Percentiles rank a stretch among this genome's conserved stretches.
Conservation (phyloP, 129 eudicot genomes). For the Pittosporum tobira region DNA sequence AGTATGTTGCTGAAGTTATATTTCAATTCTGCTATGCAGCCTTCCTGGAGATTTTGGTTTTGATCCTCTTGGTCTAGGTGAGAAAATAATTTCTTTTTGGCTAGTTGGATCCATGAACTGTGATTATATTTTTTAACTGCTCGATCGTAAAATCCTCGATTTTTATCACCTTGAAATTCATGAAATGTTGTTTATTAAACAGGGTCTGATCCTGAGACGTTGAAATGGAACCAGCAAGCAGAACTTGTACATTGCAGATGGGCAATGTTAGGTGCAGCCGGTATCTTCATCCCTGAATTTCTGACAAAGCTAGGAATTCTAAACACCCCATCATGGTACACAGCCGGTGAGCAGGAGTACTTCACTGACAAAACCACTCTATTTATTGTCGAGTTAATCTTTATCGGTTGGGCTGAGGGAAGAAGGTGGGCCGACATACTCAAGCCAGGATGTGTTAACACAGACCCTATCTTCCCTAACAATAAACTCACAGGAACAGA, state of each 20-base stretch:
- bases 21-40: conserved; percentile 35
- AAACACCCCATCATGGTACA: conserved; percentile 99
- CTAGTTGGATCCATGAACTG: neutral
- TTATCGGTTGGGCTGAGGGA: conserved; percentile 99
- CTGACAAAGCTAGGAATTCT: conserved; percentile 91
- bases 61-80: conserved; percentile 96
- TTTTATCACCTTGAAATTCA: neutral
- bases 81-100: neutral
- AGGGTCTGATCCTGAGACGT: conserved; percentile 96
- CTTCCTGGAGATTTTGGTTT: conserved; percentile 97
- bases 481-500: conserved; percentile 98
- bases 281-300: conserved; percentile 96
- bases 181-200: conserved; percentile 9
- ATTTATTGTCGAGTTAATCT: conserved; percentile 66
- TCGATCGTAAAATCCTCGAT: neutral
- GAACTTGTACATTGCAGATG: conserved; percentile 96
- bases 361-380: conserved; percentile 90
- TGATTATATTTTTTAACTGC: neutral
- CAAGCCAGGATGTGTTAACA: conserved; percentile 92
- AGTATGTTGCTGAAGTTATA: conserved; percentile 1
- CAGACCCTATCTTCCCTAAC: conserved; percentile 99
- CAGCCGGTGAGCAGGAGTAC: conserved; percentile 76
- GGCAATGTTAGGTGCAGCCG: conserved; percentile 99
- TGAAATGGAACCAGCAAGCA: conserved; percentile 83
- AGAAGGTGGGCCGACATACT: conserved; percentile 98